Evolutionary conservation across 2,329 filamentous ascomycete species (phyloP), one percentile per base, ranked within the genome.

Genomic region (Sporothrix globosa): DNA sequence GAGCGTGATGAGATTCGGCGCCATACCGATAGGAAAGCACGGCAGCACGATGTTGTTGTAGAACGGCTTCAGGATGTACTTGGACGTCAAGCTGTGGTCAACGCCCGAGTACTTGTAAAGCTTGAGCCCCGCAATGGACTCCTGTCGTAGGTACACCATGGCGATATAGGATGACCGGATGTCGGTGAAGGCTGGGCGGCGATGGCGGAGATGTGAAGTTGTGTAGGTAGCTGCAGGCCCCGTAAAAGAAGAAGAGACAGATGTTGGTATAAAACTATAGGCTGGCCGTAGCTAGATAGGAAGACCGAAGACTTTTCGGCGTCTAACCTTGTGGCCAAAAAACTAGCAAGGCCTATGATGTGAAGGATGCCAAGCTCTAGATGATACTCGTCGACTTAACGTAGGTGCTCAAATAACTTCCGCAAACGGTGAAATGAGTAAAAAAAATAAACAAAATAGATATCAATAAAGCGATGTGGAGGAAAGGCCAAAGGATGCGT

Each of bases 101-200:
- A 98, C 92, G 70, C 88, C 88, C 53, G 91, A 92, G 86, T 99
- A 99, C 82, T 97, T 96, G 89, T 99, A 99, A 81, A 94, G 87
- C 81, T 92, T 92, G 76, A 99, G 89, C 79, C 92, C 92, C 52
- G 91, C 89, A 73, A 99, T 90, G 82, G 92, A 90, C 78, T 94
- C 90, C 82, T 97, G 92, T 75, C 96, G 92, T 72, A 99, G 93
- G 85, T 98, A 98, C 73, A 96, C 94, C 93, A 97, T 97, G 24
- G 65, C 54, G 63, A 27, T 21, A 46, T 13, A 39, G 21, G 58
- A 46, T 27, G n/a, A 30, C 3, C 19, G 30, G 56, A 5, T 19
- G 53, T 11, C 19, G 30, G 30, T n/a, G 30, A 58, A 30, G 30
- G 17, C 7, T n/a, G 27, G 2, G 39, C 39, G 56, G 41, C 44